Conservation (phyloP, 139 green algal species). For the Asterochloris erici region DNA sequence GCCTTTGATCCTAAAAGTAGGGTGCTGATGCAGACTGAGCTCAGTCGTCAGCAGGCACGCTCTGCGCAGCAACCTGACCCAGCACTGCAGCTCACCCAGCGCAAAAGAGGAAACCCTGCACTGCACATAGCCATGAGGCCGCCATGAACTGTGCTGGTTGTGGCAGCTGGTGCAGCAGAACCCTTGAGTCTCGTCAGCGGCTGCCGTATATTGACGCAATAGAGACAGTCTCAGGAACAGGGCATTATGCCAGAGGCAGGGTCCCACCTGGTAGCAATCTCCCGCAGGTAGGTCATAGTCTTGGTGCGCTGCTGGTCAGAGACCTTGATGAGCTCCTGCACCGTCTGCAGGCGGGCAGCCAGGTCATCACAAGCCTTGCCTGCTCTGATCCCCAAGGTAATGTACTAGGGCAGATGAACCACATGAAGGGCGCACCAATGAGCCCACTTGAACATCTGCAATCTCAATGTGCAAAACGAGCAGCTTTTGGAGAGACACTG, state of each 20-base stretch:
- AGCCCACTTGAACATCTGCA: not conserved
- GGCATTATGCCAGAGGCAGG: not conserved
- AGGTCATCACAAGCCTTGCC: not conserved
- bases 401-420: not conserved
- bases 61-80: no score
- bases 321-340: not conserved
- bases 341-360: not conserved
- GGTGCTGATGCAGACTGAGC: not conserved
- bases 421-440: not conserved
- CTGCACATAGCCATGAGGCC: no score
- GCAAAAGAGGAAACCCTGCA: no score
- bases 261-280: no score
- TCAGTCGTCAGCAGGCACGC: not conserved
- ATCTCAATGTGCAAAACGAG: not conserved
- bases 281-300: not conserved
- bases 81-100: no score
- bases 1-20: not conserved
- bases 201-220: not conserved
- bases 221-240: not conserved
- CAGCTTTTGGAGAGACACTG: not conserved
- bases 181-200: not conserved
- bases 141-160: no score
- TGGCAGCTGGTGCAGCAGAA: not conserved
- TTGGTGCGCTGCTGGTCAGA: not conserved
- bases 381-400: not conserved